Percentiles rank a stretch among this genome's conserved stretches.
Evolutionary conservation across 2,329 filamentous ascomycete species (phyloP).

Genomic region (Bertia moriformis): DNA sequence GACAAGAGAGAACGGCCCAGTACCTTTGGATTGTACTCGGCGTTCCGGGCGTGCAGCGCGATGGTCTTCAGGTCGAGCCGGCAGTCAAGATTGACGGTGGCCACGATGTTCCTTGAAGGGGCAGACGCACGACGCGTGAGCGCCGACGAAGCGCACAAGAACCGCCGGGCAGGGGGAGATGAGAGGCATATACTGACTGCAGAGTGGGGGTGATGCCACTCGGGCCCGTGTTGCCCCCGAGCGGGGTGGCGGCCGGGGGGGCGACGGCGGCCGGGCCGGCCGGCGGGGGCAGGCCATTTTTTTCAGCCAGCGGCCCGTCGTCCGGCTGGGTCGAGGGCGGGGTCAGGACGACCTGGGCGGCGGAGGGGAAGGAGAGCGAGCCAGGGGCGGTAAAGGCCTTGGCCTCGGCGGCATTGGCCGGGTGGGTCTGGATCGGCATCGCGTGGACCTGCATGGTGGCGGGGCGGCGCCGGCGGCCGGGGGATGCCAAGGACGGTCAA

Average conservation of each 20-base stretch:
- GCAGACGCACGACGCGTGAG: neutral
- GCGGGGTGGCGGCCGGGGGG: conserved; percentile 88
- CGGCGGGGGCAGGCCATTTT: conserved; percentile 49
- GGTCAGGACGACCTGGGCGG: conserved; percentile 60
- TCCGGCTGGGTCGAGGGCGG: conserved; percentile 64
- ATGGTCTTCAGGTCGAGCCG: conserved; percentile 97
- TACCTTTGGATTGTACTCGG: conserved; percentile 98
- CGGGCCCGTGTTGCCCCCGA: conserved; percentile 63
- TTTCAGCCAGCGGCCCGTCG: conserved; percentile 30
- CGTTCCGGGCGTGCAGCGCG: conserved; percentile 91
- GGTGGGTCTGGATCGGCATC: conserved; percentile 86
- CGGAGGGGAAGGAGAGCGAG: conserved; percentile 82
- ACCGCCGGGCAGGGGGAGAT: too few species aligned
- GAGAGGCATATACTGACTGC: conserved; percentile 77
- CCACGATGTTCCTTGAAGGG: conserved; percentile 82
- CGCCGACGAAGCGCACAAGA: conserved; percentile 4
- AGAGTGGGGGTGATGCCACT: conserved; percentile 85
- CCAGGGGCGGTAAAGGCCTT: conserved; percentile 89
- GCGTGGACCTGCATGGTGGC: conserved; percentile 18
- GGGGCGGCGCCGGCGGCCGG: too few species aligned
- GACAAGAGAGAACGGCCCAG: conserved; percentile 24
- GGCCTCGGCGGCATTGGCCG: conserved; percentile 78
- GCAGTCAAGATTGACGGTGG: conserved; percentile 95
- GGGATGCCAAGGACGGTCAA: neutral
- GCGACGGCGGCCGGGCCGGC: conserved; percentile 65